Conservation (phyloP, 768 basidiomycete species). For the Naganishia vishniacii region DNA sequence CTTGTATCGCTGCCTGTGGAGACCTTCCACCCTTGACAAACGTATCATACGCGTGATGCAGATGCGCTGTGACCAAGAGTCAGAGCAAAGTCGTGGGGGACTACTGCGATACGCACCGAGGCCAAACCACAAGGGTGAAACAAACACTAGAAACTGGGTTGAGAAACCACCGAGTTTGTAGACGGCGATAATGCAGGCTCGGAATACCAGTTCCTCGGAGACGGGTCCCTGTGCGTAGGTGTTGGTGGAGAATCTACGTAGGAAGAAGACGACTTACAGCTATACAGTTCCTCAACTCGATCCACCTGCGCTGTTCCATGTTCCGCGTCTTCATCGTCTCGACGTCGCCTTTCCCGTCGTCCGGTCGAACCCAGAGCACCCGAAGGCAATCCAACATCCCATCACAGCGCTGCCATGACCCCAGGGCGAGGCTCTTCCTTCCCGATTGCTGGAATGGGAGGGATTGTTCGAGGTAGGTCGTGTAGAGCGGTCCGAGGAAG, state of each 20-base stretch:
- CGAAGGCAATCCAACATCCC: conserved; percentile 11
- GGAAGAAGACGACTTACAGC: conserved; percentile 46
- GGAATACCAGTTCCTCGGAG: conserved; percentile 87
- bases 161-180: conserved; percentile 64
- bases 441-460: conserved; percentile 35
- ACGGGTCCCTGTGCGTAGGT: conserved; percentile 63
- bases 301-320: conserved; percentile 44
- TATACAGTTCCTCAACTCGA: conserved; percentile 68
- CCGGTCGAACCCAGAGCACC: conserved; percentile 7
- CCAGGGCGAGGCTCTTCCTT: conserved; percentile 45
- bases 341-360: conserved; percentile 20
- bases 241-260: background rate
- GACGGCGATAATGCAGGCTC: conserved; percentile 71
- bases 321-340: background rate
- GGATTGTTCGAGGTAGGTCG: conserved; percentile 39
- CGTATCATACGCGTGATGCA: conserved; percentile 84
- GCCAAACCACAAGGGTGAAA: conserved; percentile 81
- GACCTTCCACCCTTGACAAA: conserved; percentile 72
- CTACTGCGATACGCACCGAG: conserved; percentile 57
- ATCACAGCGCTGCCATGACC: background rate
- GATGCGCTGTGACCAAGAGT: conserved; percentile 60
- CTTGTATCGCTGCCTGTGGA: conserved; percentile 59
- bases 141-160: conserved; percentile 61
- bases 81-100: background rate
- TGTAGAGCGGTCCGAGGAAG: conserved; percentile 72